phyloP scores from a whole-genome alignment of 225 moss, liverwort and hornwort species.

The Polytrichum formosum region DNA sequence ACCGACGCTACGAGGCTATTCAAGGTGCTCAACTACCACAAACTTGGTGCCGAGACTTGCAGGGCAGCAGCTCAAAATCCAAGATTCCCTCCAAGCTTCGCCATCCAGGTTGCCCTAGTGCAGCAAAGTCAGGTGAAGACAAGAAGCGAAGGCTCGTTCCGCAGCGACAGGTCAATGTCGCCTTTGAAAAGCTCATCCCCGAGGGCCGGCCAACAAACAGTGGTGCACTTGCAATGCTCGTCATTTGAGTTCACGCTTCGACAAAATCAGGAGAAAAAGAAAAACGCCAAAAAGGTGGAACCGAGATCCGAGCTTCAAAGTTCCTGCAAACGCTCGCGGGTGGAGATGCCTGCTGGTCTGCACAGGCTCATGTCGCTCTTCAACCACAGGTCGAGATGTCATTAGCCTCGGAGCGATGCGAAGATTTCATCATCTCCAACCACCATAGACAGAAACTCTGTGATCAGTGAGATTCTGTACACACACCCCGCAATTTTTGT shows the following conservation, averaged over 20 bases:
- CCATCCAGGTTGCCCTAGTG: slow-evolving; percentile 73
- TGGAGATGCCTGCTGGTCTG: slow-evolving; percentile 69
- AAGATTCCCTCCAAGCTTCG: slow-evolving; percentile 81
- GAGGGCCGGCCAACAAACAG: slow-evolving; percentile 65
- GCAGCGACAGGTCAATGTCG: slow-evolving; percentile 52
- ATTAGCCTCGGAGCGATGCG: slow-evolving; percentile 14
- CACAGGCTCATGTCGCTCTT: slow-evolving; percentile 64
- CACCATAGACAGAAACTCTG: slow-evolving; percentile 14
- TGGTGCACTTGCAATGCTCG: slow-evolving; percentile 78
- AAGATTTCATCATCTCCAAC: background rate
- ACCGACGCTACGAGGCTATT: slow-evolving; percentile 75
- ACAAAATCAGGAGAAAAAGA: slow-evolving; percentile 65
- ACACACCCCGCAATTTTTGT: slow-evolving; percentile 45
- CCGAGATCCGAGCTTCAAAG: slow-evolving; percentile 56
- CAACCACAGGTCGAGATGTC: slow-evolving; percentile 37
- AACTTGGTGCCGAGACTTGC: slow-evolving; percentile 71
- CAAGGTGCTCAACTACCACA: slow-evolving; percentile 79
- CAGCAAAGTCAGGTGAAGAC: slow-evolving; percentile 68
- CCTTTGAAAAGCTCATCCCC: slow-evolving; percentile 44
- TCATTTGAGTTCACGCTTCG: slow-evolving; percentile 87
- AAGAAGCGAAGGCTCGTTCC: slow-evolving; percentile 56
- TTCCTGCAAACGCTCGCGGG: slow-evolving; percentile 73
- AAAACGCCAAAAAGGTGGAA: slow-evolving; percentile 61
- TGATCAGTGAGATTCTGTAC: slow-evolving; percentile 21
- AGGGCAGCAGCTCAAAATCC: slow-evolving; percentile 74